Evolutionary conservation across 306 rosid species (phyloP), one percentile per base, ranked within the genome.

Genomic region (Vicia villosa): DNA sequence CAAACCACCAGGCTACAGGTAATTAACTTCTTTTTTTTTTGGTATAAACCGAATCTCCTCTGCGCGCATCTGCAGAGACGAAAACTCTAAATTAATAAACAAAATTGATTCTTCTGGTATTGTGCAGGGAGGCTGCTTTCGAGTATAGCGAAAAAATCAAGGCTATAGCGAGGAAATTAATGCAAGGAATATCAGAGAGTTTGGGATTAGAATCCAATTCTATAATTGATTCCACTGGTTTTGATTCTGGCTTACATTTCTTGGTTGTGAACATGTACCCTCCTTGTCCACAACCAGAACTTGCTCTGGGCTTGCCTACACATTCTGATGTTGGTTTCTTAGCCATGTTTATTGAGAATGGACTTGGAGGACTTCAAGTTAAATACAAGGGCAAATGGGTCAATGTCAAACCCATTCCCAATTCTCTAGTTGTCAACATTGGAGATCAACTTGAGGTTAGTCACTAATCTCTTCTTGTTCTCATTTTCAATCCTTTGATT

Each of bases 281-380:
- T 15, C 84, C 92, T 0, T 89, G 91, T 66, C 92, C 92, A 8
- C 81, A 86, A 63, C 96, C 96, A n/a, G 81, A 83, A 13, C 80
- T 81, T 51, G 89, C 89, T 66, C 17, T 82, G 36, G 96, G 96
- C 0, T 0, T 89, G 80, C 91, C 90, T 1, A 72, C 90, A 14
- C 92, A 89, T 74, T 81, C 88, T 0, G 96, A 89, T 58, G 80
- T 77, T 5, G 88, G 82, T 66, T 66, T 84, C 8, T 11, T 86
- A 5, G 83, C 96, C 45, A 54, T 84, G 0, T 77, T 86, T 20
- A 63, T 26, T 0, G 83, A 86, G 5, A 89, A 89, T 70, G 92
- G 81, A 21, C 52, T 89, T 21, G 80, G 75, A 54, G 96, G 96
- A 10, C 90, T 89, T 55, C 96, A 89, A 77, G 77, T 84, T 13